Conservation (phyloP, 2,329 filamentous ascomycete species). For the Aaosphaeria pasadenensis region DNA sequence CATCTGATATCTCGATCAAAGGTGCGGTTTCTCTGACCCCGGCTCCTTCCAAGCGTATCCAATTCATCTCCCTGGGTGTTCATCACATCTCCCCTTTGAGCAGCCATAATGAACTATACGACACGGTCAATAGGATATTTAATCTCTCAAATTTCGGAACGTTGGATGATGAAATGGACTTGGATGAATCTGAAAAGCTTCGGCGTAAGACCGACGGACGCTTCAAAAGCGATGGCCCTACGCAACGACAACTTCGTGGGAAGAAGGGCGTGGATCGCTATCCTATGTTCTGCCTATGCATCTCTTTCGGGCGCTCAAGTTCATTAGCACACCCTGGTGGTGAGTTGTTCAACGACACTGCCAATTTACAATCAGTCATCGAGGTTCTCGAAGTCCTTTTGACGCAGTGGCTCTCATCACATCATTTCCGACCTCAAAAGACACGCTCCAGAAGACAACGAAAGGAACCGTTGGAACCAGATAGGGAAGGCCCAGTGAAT, state of each 20-base stretch:
- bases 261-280: constrained; percentile 73
- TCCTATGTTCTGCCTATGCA: constrained; percentile 84
- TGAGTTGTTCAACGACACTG: constrained; percentile 18
- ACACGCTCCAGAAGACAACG: background rate
- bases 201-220: constrained; percentile 36
- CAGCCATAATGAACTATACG: constrained; percentile 66
- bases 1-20: constrained; percentile 58
- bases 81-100: constrained; percentile 58
- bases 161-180: constrained; percentile 45
- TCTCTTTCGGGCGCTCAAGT: constrained; percentile 42
- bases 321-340: constrained; percentile 14
- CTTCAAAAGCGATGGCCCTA: constrained; percentile 49
- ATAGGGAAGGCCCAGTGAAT: background rate
- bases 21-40: constrained; percentile 72
- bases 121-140: constrained; percentile 77
- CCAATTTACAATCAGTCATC: constrained; percentile 52
- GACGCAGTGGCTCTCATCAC: constrained; percentile 70
- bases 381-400: constrained; percentile 68
- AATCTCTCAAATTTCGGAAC: constrained; percentile 72
- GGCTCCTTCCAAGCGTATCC: constrained; percentile 66
- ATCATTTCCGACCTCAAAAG: constrained; percentile 62
- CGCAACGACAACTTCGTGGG: constrained; percentile 50
- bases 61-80: constrained; percentile 80
- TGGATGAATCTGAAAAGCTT: constrained; percentile 37
- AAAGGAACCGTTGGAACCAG: background rate